phyloP scores from a whole-genome alignment of 805 yeast species.

The Grigorovia transvaalensis region DNA sequence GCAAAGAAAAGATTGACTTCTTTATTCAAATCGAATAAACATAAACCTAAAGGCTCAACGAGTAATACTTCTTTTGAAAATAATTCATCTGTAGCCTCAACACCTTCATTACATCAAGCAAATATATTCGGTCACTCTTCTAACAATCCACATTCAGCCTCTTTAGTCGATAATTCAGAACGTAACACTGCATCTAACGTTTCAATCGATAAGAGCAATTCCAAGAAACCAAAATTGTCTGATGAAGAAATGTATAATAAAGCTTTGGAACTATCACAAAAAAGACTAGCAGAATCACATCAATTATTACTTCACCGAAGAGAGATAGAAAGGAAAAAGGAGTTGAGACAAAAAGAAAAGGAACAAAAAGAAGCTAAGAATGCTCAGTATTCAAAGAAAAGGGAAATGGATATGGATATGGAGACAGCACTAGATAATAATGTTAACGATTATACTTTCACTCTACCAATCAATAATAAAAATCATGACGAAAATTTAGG shows the following conservation, averaged over 20 bases:
- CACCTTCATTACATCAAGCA: neutral
- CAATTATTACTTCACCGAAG: neutral
- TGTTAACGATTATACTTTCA: neutral
- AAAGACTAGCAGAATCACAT: slow-evolving; percentile 22
- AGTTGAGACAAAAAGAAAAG: neutral
- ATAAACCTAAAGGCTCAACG: neutral
- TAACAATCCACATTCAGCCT: neutral
- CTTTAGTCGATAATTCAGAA: neutral
- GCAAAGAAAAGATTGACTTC: neutral
- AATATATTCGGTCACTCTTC: neutral
- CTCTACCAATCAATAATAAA: neutral
- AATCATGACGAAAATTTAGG: neutral
- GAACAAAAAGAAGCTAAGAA: neutral
- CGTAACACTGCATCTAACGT: neutral
- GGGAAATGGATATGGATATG: neutral
- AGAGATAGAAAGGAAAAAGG: neutral
- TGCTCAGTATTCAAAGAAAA: too few species aligned
- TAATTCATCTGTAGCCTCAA: neutral
- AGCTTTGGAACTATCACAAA: slow-evolving; percentile 49
- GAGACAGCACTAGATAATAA: neutral
- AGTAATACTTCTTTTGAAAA: neutral
- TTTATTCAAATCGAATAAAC: neutral
- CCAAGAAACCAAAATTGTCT: slow-evolving; percentile 11
- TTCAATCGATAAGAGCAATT: neutral
- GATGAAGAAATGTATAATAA: slow-evolving; percentile 46